A percentile compares a stretch with the other conserved stretches of the same genome.
These are phyloP conservation scores for Pontederia crassipes DNA, from an alignment of 176 grass and related monocot species.

Conservation along the genomic window DNA sequence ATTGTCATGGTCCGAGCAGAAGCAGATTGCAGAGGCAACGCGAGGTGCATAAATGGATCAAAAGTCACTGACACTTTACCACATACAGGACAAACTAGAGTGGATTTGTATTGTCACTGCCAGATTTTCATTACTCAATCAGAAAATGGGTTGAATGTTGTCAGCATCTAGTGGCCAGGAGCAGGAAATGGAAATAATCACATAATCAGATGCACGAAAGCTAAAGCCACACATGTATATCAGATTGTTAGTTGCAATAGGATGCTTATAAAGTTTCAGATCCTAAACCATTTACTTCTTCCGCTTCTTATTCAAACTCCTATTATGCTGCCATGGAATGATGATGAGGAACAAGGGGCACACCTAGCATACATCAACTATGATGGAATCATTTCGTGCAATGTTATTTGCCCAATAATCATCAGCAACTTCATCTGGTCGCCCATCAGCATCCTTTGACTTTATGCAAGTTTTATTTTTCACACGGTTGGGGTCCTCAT, in stretches of 20 bases:
- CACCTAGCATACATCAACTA: constrained; percentile 99
- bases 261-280: too few species aligned
- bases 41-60: constrained; percentile 17
- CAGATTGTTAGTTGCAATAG: too few species aligned
- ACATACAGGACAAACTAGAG: constrained; percentile 16
- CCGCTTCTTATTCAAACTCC: too few species aligned
- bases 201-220: not conserved
- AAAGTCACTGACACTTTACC: constrained; percentile 12
- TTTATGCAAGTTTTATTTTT: constrained; percentile 91
- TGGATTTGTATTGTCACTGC: constrained; percentile 19
- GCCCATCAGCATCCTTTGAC: constrained; percentile 77
- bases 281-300: too few species aligned
- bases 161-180: constrained; percentile 12
- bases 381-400: constrained; percentile 95
- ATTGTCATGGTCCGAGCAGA: constrained; percentile 14
- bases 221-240: too few species aligned
- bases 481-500: constrained; percentile 97
- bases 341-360: too few species aligned
- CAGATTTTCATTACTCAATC: constrained; percentile 7
- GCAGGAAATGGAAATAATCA: not conserved
- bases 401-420: constrained; percentile 98
- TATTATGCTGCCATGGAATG: too few species aligned
- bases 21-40: constrained; percentile 8
- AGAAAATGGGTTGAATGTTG: not conserved
- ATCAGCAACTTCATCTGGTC: constrained; percentile 93